Conservation (phyloP, 371 early-diverging fungal genomes). For the Apophysomyces variabilis region DNA sequence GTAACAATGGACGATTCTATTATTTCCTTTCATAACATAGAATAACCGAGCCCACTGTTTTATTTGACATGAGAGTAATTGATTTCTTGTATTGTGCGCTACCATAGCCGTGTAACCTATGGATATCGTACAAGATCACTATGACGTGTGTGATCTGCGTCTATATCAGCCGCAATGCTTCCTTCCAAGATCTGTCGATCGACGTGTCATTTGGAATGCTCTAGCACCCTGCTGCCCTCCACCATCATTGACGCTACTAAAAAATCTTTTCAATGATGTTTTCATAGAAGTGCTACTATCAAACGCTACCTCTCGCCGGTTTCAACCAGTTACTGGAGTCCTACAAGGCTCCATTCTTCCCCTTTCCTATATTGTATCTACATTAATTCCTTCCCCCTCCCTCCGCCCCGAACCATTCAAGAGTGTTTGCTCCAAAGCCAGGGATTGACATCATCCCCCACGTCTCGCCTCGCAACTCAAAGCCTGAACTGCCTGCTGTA, state of each 20-base stretch:
- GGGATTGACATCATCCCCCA: neutral
- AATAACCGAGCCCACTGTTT: too few relatives aligned
- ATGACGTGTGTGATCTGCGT: too few relatives aligned
- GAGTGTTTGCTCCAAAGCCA: neutral
- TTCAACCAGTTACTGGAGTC: neutral
- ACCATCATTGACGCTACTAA: slow-evolving; percentile 6
- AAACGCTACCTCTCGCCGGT: slow-evolving; percentile 1
- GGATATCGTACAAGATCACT: too few relatives aligned
- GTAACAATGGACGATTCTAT: too few relatives aligned
- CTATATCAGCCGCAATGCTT: too few relatives aligned
- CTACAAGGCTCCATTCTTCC: slow-evolving; percentile 3
- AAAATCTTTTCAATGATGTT: slow-evolving; percentile 15
- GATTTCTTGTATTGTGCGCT: too few relatives aligned
- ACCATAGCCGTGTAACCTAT: too few relatives aligned
- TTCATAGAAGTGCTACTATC: neutral
- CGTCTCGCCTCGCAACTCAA: neutral
- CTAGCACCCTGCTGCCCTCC: neutral
- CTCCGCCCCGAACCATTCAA: too few relatives aligned
- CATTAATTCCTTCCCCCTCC: neutral
- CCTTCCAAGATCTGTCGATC: too few relatives aligned
- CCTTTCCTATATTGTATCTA: neutral
- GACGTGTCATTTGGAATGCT: neutral
- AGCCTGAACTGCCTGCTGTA: slow-evolving; percentile 9
- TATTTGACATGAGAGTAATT: too few relatives aligned
- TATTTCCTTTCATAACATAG: too few relatives aligned